phyloP scores from a whole-genome alignment of 192 early-diverging fungal species.

The Spizellomyces sp. region DNA sequence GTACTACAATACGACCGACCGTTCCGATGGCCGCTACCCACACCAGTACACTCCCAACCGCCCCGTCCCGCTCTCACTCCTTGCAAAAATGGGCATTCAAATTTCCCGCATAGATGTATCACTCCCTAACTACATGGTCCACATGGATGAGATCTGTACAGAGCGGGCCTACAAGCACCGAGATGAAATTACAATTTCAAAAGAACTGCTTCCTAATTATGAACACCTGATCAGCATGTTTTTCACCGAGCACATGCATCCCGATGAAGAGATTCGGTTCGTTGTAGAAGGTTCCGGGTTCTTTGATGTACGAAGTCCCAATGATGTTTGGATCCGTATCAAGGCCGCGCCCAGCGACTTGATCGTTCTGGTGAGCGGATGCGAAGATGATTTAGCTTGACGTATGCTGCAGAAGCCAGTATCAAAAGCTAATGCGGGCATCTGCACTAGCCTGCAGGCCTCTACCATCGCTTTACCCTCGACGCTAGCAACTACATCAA shows the following conservation, averaged over 20 bases:
- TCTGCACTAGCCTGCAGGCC: slow-evolving; percentile 72
- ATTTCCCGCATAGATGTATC: slow-evolving; percentile 47
- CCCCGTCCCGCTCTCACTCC: slow-evolving; percentile 63
- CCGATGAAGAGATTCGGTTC: slow-evolving; percentile 95
- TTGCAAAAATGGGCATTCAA: slow-evolving; percentile 69
- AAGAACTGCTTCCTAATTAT: slow-evolving; percentile 77
- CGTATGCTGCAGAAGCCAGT: too few relatives aligned
- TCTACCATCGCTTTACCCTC: slow-evolving; percentile 93
- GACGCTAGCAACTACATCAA: slow-evolving; percentile 84
- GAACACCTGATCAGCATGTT: slow-evolving; percentile 92
- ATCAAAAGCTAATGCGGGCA: background rate
- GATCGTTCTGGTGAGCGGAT: slow-evolving; percentile 71
- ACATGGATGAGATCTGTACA: background rate
- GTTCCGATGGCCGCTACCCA: slow-evolving; percentile 62
- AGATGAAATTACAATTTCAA: slow-evolving; percentile 72
- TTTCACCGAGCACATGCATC: slow-evolving; percentile 92
- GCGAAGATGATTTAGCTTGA: background rate
- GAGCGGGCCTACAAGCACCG: background rate
- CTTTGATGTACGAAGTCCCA: slow-evolving; percentile 64
- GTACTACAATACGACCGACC: slow-evolving; percentile 47
- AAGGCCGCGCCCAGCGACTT: slow-evolving; percentile 72
- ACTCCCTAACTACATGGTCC: background rate
- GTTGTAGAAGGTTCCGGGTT: slow-evolving; percentile 88
- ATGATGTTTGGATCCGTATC: slow-evolving; percentile 87
- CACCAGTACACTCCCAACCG: slow-evolving; percentile 71